Evolutionary conservation across 2,329 filamentous ascomycete genomes (phyloP), one percentile per base, ranked within the genome.

Genomic region (Cytospora chrysosperma): DNA sequence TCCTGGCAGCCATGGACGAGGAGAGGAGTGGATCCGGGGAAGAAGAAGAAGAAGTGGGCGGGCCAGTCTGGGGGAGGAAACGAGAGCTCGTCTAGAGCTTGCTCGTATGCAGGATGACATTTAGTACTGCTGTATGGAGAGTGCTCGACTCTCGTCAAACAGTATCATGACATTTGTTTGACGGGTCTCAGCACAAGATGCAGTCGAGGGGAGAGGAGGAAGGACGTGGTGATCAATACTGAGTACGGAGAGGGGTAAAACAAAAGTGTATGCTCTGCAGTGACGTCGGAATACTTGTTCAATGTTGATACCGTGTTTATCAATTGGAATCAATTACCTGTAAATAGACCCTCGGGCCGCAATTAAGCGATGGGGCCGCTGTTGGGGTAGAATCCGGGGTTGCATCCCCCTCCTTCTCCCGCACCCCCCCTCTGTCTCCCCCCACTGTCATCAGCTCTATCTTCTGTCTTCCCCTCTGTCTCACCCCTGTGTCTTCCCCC

Each of bases 11-110:
- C 62, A 57, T 28, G 47, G 59, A 30, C 55, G 59, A 47, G 34
- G n/a, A 34, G 19, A 50, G 32, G 56, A 50, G 61, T 63, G 62
- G 62, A 59, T 68, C 61, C 43, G 56, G 61, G 61, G 56, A 68
- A n/a, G n/a, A n/a, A n/a, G n/a, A n/a, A n/a, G n/a, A n/a, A n/a
- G n/a, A n/a, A 61, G 57, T 65, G 64, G 65, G 24, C 56, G 56
- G 50, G 59, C 27, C 26, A 65, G 19, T 43, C 32, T 30, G 56
- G 55, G 27, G 30, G 55, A 37, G 50, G n/a, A n/a, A n/a, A n/a
- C n/a, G n/a, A 65, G 55, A 57, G 50, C 59, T 40, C 30, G 56
- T 51, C 54, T 26, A 37, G 63, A 59, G 59, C 49, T 50, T n/a
- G n/a, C n/a, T 50, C 55, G 55, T 4, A 65, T 56, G 24, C 43